Evolutionary conservation across 371 early-diverging fungal species (phyloP).

Genomic region (Mortierella sp.): DNA sequence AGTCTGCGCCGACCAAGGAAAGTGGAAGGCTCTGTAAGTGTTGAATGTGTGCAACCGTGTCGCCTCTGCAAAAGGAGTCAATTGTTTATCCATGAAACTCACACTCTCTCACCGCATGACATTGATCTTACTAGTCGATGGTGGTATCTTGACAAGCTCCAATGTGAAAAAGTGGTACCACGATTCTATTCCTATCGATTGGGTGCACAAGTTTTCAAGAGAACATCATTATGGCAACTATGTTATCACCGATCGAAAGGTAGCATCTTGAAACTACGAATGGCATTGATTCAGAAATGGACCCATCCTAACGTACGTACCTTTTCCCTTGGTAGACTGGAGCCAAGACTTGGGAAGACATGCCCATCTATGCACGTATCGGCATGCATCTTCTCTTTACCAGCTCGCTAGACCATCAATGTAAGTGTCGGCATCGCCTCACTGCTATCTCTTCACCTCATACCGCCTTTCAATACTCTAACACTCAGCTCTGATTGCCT

Average conservation of each 20-base stretch:
- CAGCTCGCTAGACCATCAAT: slow-evolving; percentile 53
- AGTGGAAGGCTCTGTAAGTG: slow-evolving; percentile 40
- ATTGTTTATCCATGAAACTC: background rate
- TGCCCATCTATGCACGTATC: slow-evolving; percentile 65
- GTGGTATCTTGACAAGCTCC: slow-evolving; percentile 49
- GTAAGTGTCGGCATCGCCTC: slow-evolving; percentile 35
- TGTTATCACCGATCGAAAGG: slow-evolving; percentile 57
- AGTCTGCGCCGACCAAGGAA: slow-evolving; percentile 22
- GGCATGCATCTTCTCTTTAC: slow-evolving; percentile 65
- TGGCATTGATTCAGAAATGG: no score
- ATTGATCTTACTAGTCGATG: no score
- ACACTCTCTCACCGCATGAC: background rate
- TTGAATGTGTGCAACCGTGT: background rate
- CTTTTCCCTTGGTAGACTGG: slow-evolving; percentile 46
- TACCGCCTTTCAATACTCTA: no score
- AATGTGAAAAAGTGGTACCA: slow-evolving; percentile 50
- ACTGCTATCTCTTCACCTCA: no score
- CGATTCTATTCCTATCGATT: slow-evolving; percentile 35
- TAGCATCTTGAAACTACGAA: slow-evolving; percentile 12
- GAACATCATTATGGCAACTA: slow-evolving; percentile 61
- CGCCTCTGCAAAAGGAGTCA: no score
- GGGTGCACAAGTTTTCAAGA: slow-evolving; percentile 52
- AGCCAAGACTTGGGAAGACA: slow-evolving; percentile 60
- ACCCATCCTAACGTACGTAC: no score
- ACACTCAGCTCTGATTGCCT: no score